Evolutionary conservation across 1,139 yeast genomes (phyloP), one percentile per base, ranked within the genome.

Genomic region (Geotrichum aggregatum): DNA sequence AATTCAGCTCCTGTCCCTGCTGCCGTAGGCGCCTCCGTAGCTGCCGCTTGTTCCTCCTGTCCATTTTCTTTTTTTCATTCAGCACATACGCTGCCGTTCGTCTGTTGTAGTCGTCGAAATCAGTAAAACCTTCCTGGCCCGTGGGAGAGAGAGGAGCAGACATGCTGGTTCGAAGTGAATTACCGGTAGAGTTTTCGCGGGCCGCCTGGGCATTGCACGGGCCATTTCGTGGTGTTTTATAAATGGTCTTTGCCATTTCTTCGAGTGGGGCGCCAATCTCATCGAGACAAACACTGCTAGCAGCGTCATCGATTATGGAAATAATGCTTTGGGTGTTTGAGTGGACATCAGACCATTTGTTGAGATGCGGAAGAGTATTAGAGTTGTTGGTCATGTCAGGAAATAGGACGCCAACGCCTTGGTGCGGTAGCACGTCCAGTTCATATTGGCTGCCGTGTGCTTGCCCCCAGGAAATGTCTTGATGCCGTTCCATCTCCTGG

Each of bases 81-180:
- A 63, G 58, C n/a, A 72, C 66, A 39, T 72, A 75, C 33, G 66
- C 59, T 18, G 68, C 67, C 0, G 73, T 62, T 28, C 65, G 58
- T 14, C 60, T 65, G 43, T 70, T 70, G 55, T 73, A 75, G 22
- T 60, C 62, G 22, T 71, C 73, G 56, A 73, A 75, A 47, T 75
- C 78, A 2, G 66, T 60, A 7, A 62, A 50, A 1, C 57, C 58
- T 19, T 41, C 41, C 38, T 36, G 39, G 31, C 28, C 44, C 11
- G 16, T 38, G 11, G 24, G 24, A 31, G 24, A 14, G n/a, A 16
- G 24, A 13, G 50, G 34, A 33, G 50, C 35, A 35, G 47, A 26
- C 11, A 36, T 2, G 13, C 42, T 47, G 14, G 39, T n/a, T 24
- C 38, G 18, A 16, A 13, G 21, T 16, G 22, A 22, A 11, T 11